These are phyloP conservation scores for Jatropha curcas DNA, from an alignment of 345 rosid species.

Conservation along the genomic window DNA sequence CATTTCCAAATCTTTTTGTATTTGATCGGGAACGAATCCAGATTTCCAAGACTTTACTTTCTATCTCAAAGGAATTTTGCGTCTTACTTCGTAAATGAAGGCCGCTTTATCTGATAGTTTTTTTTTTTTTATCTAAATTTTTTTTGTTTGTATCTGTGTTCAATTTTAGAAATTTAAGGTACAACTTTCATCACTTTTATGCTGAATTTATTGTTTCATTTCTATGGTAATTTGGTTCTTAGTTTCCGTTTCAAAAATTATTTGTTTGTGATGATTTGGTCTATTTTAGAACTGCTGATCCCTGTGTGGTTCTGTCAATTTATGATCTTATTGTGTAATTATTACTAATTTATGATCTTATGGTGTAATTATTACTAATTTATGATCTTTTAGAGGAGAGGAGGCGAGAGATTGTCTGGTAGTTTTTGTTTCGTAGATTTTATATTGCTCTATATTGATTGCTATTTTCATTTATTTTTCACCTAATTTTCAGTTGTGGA, in stretches of 20 bases:
- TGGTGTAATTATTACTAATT: not conserved
- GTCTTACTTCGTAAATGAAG: no score
- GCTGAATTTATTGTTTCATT: not conserved
- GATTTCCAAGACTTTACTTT: no score
- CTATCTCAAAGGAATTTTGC: no score
- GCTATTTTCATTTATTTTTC: no score
- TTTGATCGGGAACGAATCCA: no score
- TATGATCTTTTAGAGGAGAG: not conserved
- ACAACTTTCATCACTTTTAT: not conserved
- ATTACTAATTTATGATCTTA: constrained; percentile 4
- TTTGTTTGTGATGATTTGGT: not conserved
- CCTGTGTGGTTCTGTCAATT: not conserved
- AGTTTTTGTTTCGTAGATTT: no score
- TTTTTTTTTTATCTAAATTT: no score
- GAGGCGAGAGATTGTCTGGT: no score
- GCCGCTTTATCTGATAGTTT: no score
- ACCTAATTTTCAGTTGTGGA: no score
- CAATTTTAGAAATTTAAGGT: not conserved
- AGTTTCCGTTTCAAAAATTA: not conserved
- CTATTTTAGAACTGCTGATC: not conserved
- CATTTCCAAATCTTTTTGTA: not conserved
- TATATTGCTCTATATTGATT: no score
- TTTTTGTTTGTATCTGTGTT: not conserved
- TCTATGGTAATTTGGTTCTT: not conserved
- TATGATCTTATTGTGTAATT: no score